Evolutionary conservation across 805 yeast species (phyloP), one percentile per base, ranked within the genome.

Genomic region (Zygosaccharomyces kombuchaensis): DNA sequence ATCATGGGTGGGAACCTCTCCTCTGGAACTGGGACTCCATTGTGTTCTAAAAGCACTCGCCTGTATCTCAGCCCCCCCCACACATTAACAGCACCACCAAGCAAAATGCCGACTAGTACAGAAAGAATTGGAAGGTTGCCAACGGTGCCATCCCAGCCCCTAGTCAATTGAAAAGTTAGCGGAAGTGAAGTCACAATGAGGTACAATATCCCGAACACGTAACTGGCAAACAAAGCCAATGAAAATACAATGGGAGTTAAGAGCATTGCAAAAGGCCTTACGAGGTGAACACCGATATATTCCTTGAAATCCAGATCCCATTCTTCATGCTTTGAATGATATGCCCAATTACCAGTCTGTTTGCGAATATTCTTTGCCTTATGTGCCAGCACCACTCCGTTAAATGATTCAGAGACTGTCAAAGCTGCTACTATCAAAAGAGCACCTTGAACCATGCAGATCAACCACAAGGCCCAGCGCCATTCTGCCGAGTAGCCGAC

Each of bases 401-500:
- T 84, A 60, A 84, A 87, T 1, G 88, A 79, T 66, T 87, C 95
- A 43, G 73, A 74, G 48, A 70, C 69, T 46, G 79, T 70, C 2
- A 57, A 12, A 2, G 44, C 46, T 12, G 83, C 54, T 0, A 71
- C 45, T 13, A 72, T 60, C 8, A 68, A 46, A 1, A 74, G 56
- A 1, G 70, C 54, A 9, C 76, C 70, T 4, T 75, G 63, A 61
- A 83, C 63, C 44, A 85, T 80, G 50, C 87, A 90, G 2, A 82
- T 74, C 47, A 87, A 67, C 63, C 86, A 87, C 52, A 73, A 74
- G 9, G 86, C 76, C 95, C 95, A 87, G 59, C 96, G 73, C 95
- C 95, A 87, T 13, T 88, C 86, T 19, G 3, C 21, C 34, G 87
- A 68, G 63, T 82, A 85, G 0, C 82, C 87, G 2, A 21, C 38